Percentiles rank a stretch among this genome's conserved stretches.
phyloP scores from a whole-genome alignment of 441 rosid genomes.

The Aquilaria agallochum region DNA sequence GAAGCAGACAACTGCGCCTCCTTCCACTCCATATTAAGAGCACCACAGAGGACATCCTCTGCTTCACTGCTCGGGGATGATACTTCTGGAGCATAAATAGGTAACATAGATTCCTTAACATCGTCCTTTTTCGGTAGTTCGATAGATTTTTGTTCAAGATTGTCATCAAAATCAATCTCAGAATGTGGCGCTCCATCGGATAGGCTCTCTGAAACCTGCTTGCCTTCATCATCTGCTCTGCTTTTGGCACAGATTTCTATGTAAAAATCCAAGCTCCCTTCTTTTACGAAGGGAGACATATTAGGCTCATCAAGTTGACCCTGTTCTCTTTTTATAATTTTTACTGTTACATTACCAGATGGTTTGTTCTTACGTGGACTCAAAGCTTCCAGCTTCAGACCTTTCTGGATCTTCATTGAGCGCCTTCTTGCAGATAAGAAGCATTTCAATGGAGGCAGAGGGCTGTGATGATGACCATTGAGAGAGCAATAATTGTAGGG shows the following conservation, averaged over 20 bases:
- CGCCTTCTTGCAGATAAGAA: constrained; percentile 65
- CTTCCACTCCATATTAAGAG: constrained; percentile 48
- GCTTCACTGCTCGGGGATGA: constrained; percentile 14
- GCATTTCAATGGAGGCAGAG: constrained; percentile 66
- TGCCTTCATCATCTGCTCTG: constrained; percentile 14
- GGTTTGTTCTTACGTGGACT: constrained; percentile 18
- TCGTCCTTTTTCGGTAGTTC: constrained; percentile 15
- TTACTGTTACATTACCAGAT: constrained; percentile 11
- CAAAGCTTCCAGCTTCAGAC: constrained; percentile 33
- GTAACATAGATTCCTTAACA: constrained; percentile 12
- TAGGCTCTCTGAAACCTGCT: constrained; percentile 24
- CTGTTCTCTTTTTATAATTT: constrained; percentile 6
- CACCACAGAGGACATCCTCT: constrained; percentile 21
- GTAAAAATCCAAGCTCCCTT: constrained; percentile 27
- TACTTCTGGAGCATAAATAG: constrained; percentile 15
- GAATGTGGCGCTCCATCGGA: constrained; percentile 34
- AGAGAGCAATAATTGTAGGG: constrained; percentile 85
- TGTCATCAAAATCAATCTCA: constrained; percentile 37
- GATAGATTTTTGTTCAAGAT: constrained; percentile 5
- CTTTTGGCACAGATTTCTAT: constrained; percentile 40
- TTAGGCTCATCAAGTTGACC: constrained; percentile 2
- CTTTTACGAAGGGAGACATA: constrained; percentile 16
- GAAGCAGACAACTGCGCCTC: constrained; percentile 21
- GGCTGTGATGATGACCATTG: constrained; percentile 71
- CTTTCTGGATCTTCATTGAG: constrained; percentile 56